Percentiles rank a stretch among this genome's conserved stretches.
These are phyloP conservation scores for Parmelia sp. DNA, from an alignment of 495 filamentous ascomycete species.

Conservation along the genomic window DNA sequence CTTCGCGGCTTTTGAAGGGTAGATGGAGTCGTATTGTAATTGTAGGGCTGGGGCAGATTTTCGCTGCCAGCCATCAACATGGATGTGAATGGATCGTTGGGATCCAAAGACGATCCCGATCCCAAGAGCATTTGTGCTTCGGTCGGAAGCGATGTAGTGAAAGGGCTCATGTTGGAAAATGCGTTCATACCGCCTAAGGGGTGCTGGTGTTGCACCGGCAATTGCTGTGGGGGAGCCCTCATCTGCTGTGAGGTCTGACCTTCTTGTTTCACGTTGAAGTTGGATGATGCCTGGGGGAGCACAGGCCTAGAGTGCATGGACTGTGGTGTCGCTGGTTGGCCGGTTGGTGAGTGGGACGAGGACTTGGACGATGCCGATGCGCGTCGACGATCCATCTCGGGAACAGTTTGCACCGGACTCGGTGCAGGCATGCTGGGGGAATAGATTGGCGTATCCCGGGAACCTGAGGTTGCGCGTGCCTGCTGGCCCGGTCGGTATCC, in stretches of 20 bases:
- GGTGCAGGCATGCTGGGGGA: constrained; percentile 22
- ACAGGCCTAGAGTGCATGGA: constrained; percentile 20
- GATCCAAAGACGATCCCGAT: constrained; percentile 35
- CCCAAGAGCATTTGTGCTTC: constrained; percentile 47
- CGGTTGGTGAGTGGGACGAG: constrained; percentile 23
- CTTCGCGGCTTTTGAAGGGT: constrained; percentile 22
- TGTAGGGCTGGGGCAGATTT: constrained; percentile 29
- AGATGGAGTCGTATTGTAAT: constrained; percentile 31
- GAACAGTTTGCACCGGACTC: constrained; percentile 26
- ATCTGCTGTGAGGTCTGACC: constrained; percentile 20
- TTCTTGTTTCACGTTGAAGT: constrained; percentile 16
- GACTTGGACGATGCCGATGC: constrained; percentile 34
- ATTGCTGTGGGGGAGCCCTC: constrained; percentile 25
- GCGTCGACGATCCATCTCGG: constrained; percentile 30
- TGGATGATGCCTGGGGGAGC: constrained; percentile 19
- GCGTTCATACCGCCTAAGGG: constrained; percentile 23
- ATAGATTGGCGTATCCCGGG: constrained; percentile 25
- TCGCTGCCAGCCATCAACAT: constrained; percentile 42
- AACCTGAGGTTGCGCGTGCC: constrained; percentile 35
- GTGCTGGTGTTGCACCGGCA: constrained; percentile 26
- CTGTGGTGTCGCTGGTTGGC: constrained; percentile 27
- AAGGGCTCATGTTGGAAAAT: constrained; percentile 30
- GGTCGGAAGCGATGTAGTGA: constrained; percentile 41
- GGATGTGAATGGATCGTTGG: constrained; percentile 36
- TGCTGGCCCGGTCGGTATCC: constrained; percentile 29